Percentiles rank a stretch among this genome's conserved stretches.
Evolutionary conservation across 2,329 filamentous ascomycete genomes (phyloP).

Genomic region (Venturia asperata): DNA sequence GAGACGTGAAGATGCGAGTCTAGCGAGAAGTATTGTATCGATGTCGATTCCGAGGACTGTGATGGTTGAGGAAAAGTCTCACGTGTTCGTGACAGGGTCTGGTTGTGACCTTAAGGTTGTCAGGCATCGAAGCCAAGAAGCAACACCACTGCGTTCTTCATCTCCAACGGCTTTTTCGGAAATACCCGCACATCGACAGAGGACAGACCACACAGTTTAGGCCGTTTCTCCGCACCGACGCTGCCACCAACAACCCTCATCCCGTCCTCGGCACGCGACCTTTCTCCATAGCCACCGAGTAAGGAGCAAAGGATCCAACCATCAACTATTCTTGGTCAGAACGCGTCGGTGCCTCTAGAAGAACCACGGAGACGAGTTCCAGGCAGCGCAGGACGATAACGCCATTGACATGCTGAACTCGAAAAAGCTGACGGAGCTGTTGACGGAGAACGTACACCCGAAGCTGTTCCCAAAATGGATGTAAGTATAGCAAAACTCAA

Average conservation of each 20-base stretch:
- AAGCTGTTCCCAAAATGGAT: constrained; percentile 39
- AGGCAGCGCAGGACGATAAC: neutral
- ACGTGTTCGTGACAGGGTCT: neutral
- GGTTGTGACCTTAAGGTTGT: no score
- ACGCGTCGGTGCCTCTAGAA: no score
- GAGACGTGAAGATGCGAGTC: neutral
- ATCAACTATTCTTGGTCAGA: neutral
- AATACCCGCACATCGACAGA: neutral
- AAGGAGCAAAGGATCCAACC: neutral
- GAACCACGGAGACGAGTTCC: neutral
- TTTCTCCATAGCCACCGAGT: neutral
- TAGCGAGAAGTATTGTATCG: neutral
- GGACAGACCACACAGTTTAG: no score
- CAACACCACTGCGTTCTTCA: neutral
- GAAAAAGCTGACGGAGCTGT: constrained; percentile 36
- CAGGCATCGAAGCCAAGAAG: neutral
- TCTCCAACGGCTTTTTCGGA: no score
- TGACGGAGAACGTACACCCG: constrained; percentile 38
- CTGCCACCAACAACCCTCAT: neutral
- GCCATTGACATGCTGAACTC: constrained; percentile 36
- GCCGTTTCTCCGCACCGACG: neutral
- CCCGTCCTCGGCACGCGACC: neutral
- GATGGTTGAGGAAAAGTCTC: neutral
- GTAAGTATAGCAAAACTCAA: constrained; percentile 24
- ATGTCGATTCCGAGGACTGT: neutral